A percentile compares a stretch with the other conserved stretches of the same genome.
Evolutionary conservation across 2,329 filamentous ascomycete species (phyloP).

Genomic region (Penicillium sp.): DNA sequence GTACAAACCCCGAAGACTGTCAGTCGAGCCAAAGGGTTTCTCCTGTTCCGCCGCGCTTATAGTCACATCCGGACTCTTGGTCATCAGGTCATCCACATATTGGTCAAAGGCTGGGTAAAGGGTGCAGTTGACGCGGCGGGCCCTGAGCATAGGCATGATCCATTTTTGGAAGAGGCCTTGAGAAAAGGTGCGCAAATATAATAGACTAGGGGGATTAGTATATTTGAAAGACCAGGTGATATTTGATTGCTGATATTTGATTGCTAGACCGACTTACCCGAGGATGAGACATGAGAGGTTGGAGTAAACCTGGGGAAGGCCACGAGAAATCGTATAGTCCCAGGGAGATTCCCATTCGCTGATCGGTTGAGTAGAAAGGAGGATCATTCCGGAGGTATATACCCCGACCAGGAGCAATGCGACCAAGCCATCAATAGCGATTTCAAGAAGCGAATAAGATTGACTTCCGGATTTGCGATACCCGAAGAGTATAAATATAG

Average conservation of each 20-base stretch:
- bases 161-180: background rate
- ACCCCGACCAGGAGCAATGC: background rate
- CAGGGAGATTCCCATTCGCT: background rate
- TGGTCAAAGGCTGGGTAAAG: background rate
- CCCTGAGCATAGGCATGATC: background rate
- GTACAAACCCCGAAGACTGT: background rate
- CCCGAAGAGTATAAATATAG: background rate
- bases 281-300: background rate
- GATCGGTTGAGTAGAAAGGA: background rate
- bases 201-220: background rate
- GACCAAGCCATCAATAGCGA: background rate
- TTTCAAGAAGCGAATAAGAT: background rate
- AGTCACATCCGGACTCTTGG: background rate
- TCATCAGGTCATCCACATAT: background rate
- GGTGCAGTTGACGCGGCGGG: background rate
- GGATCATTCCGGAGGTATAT: background rate
- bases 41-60: background rate
- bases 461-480: background rate
- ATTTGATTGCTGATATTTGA: background rate
- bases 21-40: background rate
- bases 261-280: background rate
- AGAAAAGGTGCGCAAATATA: background rate
- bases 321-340: background rate
- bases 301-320: slow-evolving; percentile 1
- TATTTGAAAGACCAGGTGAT: background rate